phyloP scores from a whole-genome alignment of 768 basidiomycete genomes.

The Hericium alpestre region DNA sequence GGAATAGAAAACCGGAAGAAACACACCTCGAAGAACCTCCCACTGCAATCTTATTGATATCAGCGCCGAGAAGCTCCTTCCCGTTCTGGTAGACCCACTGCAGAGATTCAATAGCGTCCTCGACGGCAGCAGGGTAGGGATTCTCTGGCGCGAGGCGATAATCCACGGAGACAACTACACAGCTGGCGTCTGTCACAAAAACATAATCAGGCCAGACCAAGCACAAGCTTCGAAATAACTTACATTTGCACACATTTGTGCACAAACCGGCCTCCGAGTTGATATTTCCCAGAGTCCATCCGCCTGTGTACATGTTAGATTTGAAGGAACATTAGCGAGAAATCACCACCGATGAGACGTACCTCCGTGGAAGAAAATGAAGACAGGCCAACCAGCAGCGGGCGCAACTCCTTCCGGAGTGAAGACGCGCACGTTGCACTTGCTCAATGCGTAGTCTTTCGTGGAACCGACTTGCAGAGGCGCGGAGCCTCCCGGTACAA shows the following conservation, averaged over 20 bases:
- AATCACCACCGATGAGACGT: conserved; percentile 6
- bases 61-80: conserved; percentile 32
- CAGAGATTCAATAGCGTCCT: conserved; percentile 57
- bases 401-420: conserved; percentile 47
- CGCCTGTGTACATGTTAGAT: conserved; percentile 31
- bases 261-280: conserved; percentile 46
- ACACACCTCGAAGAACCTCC: conserved; percentile 62
- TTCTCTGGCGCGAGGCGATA: conserved; percentile 66
- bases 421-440: conserved; percentile 51
- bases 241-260: conserved; percentile 50
- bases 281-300: conserved; percentile 69
- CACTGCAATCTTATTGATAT: conserved; percentile 48
- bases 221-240: not conserved
- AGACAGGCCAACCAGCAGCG: conserved; percentile 53
- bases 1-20: too few relatives aligned
- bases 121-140: conserved; percentile 60
- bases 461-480: conserved; percentile 47
- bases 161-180: conserved; percentile 56
- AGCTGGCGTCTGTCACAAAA: conserved; percentile 36
- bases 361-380: conserved; percentile 73
- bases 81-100: conserved; percentile 50
- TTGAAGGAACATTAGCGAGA: not conserved
- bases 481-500: conserved; percentile 46
- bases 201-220: not conserved
- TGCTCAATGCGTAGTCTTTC: conserved; percentile 40